Evolutionary conservation across 2,329 filamentous ascomycete species (phyloP).

Genomic region (Niveomyces coronatus): DNA sequence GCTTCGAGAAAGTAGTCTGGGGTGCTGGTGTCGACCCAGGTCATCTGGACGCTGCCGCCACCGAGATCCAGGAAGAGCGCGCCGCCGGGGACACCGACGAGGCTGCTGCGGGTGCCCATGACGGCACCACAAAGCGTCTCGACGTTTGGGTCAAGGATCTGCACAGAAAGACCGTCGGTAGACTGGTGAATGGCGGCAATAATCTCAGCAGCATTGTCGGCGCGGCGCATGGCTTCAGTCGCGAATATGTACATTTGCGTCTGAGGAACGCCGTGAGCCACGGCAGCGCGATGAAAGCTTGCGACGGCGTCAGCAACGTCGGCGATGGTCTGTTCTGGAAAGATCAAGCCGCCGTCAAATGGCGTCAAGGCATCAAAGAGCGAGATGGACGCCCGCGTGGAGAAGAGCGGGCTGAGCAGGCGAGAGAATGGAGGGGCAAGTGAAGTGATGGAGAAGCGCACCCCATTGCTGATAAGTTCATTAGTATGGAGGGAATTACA

Average conservation of each 20-base stretch:
- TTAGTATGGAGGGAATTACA: constrained; percentile 6
- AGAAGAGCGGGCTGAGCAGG: constrained; percentile 66
- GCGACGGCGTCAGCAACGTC: constrained; percentile 57
- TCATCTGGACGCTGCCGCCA: constrained; percentile 59
- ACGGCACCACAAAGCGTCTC: constrained; percentile 72
- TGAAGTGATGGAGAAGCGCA: constrained; percentile 82
- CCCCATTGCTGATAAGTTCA: constrained; percentile 59
- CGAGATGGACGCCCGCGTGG: constrained; percentile 70
- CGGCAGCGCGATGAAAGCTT: constrained; percentile 62
- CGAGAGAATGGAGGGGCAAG: constrained; percentile 61
- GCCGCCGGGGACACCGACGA: constrained; percentile 46
- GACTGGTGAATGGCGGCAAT: constrained; percentile 49
- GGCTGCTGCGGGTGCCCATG: constrained; percentile 69
- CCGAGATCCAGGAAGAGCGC: constrained; percentile 83
- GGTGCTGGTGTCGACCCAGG: constrained; percentile 44
- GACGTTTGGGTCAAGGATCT: constrained; percentile 64
- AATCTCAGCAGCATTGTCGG: constrained; percentile 62
- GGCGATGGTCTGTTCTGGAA: constrained; percentile 47
- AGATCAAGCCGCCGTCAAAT: constrained; percentile 28
- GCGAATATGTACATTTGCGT: constrained; percentile 65
- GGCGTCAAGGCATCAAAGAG: constrained; percentile 71
- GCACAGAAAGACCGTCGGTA: constrained; percentile 56
- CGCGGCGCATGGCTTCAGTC: constrained; percentile 80
- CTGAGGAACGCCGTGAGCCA: constrained; percentile 55
- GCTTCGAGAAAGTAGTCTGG: constrained; percentile 41